Percentiles rank a stretch among this genome's conserved stretches.
These are phyloP conservation scores for Bremia lactucae DNA, from an alignment of 352 stramenopile genomes.

Conservation along the genomic window DNA sequence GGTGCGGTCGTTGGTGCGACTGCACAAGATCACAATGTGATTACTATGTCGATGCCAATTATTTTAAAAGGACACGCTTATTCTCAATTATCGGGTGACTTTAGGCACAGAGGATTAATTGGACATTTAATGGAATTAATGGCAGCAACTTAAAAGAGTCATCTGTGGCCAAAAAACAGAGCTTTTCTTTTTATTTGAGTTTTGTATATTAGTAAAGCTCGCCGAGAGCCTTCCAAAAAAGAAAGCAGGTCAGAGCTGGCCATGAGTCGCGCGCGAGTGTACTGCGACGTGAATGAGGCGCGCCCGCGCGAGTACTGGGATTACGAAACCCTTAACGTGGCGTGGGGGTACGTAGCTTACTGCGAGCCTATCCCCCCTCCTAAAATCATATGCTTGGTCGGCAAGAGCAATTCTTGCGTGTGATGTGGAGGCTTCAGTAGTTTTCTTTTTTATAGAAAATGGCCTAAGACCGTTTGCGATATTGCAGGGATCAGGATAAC, in stretches of 20 bases:
- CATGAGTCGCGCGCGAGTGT: constrained; percentile 81
- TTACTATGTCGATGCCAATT: too few relatives aligned
- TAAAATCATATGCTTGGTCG: constrained; percentile 17
- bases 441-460: too few relatives aligned
- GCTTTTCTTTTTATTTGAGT: too few relatives aligned
- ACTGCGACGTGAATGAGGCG: constrained; percentile 92
- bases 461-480: too few relatives aligned
- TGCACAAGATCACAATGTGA: too few relatives aligned
- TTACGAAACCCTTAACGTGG: constrained; percentile 98
- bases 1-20: too few relatives aligned
- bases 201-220: constrained; percentile 13
- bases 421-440: constrained; percentile 7
- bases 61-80: too few relatives aligned
- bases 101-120: too few relatives aligned
- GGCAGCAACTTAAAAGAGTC: too few relatives aligned
- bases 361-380: neutral
- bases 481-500: constrained; percentile 92
- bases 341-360: constrained; percentile 76
- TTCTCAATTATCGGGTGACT: too few relatives aligned
- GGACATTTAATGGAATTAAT: too few relatives aligned
- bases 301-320: constrained; percentile 98
- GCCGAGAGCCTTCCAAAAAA: constrained; percentile 16
- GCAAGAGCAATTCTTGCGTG: neutral
- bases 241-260: constrained; percentile 16
- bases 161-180: too few relatives aligned